Evolutionary conservation across 1,284 basidiomycete genomes (phyloP).

Genomic region (Pascua sp.): DNA sequence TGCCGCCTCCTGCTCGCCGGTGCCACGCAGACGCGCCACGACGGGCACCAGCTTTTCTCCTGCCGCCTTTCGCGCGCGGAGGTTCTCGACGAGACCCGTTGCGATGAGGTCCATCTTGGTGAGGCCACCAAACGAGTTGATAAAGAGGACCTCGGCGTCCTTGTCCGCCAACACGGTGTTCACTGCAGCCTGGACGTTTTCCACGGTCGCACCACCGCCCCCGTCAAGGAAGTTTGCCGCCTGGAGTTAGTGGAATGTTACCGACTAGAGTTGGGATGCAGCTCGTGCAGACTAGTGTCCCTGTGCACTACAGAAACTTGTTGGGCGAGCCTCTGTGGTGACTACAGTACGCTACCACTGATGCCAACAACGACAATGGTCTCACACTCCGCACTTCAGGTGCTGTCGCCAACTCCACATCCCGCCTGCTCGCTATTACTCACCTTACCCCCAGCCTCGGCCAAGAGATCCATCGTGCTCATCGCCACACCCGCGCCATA

Average conservation of each 20-base stretch:
- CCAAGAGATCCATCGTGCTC: constrained; percentile 27
- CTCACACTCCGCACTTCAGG: too few species aligned
- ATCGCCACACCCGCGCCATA: constrained; percentile 26
- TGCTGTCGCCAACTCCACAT: too few species aligned
- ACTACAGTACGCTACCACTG: too few species aligned
- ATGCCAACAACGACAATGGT: not conserved
- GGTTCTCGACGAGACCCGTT: constrained; percentile 8
- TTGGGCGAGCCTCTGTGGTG: too few species aligned
- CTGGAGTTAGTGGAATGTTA: not conserved
- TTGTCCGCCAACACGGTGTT: constrained; percentile 19
- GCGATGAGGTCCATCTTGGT: constrained; percentile 30
- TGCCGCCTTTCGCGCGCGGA: constrained; percentile 4
- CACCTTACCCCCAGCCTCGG: constrained; percentile 15
- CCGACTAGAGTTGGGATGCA: too few species aligned
- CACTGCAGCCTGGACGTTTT: constrained; percentile 25
- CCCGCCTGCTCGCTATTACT: not conserved
- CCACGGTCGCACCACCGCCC: constrained; percentile 29
- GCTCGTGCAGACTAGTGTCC: too few species aligned
- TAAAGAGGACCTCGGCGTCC: constrained; percentile 25
- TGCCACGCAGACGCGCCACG: constrained; percentile 22
- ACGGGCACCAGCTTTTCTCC: constrained; percentile 14
- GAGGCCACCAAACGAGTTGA: constrained; percentile 30
- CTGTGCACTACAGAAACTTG: too few species aligned
- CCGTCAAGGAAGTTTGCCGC: constrained; percentile 33
- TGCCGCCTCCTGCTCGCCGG: constrained; percentile 22